Evolutionary conservation across 2,329 filamentous ascomycete species (phyloP).

Genomic region (Chaetomiaceae sp.): DNA sequence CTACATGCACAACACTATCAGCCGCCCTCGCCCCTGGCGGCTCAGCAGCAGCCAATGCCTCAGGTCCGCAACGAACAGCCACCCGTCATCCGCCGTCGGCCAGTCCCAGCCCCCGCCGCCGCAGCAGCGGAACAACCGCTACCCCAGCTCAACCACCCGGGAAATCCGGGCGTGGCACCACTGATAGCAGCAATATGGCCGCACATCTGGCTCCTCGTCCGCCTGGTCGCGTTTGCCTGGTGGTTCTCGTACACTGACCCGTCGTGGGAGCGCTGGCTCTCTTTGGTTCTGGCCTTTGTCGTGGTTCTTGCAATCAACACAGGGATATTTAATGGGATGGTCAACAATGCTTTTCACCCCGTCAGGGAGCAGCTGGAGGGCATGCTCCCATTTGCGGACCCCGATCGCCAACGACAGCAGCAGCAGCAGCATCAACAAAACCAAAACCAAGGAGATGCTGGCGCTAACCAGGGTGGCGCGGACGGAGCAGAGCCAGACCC

Average conservation of each 20-base stretch:
- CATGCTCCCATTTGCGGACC: slow-evolving; percentile 51
- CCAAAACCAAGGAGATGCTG: slow-evolving; percentile 12
- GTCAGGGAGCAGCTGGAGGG: slow-evolving; percentile 56
- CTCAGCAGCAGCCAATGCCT: slow-evolving; percentile 27
- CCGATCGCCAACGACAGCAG: slow-evolving; percentile 27
- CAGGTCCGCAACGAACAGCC: slow-evolving; percentile 6
- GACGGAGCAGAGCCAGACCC: slow-evolving; percentile 38
- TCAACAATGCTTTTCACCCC: slow-evolving; percentile 52
- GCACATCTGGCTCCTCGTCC: slow-evolving; percentile 58
- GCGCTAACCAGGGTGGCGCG: neutral
- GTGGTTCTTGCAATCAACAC: slow-evolving; percentile 57
- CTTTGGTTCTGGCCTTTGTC: slow-evolving; percentile 50
- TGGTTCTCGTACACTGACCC: slow-evolving; percentile 57
- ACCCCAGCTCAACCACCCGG: slow-evolving; percentile 30
- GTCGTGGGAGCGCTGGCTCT: slow-evolving; percentile 57
- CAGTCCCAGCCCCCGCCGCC: slow-evolving; percentile 2
- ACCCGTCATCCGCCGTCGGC: slow-evolving; percentile 13
- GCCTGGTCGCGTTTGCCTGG: slow-evolving; percentile 58
- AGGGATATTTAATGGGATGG: slow-evolving; percentile 53
- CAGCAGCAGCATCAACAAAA: slow-evolving; percentile 29
- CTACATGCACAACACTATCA: slow-evolving; percentile 25
- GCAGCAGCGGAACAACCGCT: neutral
- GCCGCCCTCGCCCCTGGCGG: slow-evolving; percentile 17
- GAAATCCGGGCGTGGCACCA: slow-evolving; percentile 38
- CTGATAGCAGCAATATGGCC: slow-evolving; percentile 49